phyloP scores from a whole-genome alignment of 192 early-diverging fungal genomes.

The Mortierella antarctica region DNA sequence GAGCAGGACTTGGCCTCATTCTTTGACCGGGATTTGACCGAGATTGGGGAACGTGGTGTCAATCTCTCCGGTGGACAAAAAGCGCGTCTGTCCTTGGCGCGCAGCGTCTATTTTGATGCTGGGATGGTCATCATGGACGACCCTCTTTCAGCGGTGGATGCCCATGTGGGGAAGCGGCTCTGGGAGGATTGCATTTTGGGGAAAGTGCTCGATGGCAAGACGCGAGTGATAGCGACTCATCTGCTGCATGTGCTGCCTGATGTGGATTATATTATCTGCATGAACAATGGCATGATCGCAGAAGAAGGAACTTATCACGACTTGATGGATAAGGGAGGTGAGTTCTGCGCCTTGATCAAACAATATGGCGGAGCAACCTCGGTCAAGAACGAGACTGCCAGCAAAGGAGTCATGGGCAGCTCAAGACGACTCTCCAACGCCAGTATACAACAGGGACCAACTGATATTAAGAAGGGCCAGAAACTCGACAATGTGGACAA shows the following conservation, averaged over 20 bases:
- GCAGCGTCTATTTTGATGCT: slow-evolving; percentile 82
- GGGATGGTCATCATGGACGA: slow-evolving; percentile 85
- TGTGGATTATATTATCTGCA: slow-evolving; percentile 73
- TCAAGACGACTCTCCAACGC: background rate
- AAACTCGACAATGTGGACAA: background rate
- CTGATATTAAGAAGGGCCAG: background rate
- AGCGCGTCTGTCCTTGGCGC: slow-evolving; percentile 84
- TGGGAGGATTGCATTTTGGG: slow-evolving; percentile 43
- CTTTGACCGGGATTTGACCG: slow-evolving; percentile 32
- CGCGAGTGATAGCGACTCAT: slow-evolving; percentile 87
- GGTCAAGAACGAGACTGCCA: slow-evolving; percentile 13
- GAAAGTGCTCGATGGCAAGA: slow-evolving; percentile 62
- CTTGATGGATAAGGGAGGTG: slow-evolving; percentile 65
- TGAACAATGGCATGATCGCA: slow-evolving; percentile 75
- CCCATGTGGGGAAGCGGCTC: slow-evolving; percentile 63
- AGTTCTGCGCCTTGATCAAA: slow-evolving; percentile 63
- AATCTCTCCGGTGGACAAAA: slow-evolving; percentile 91
- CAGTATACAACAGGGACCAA: background rate
- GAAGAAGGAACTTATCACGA: slow-evolving; percentile 73
- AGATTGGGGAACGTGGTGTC: slow-evolving; percentile 83
- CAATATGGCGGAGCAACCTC: background rate
- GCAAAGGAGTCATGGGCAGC: slow-evolving; percentile 20
- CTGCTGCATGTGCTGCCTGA: slow-evolving; percentile 80
- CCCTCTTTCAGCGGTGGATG: slow-evolving; percentile 91
- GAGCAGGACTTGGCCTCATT: slow-evolving; percentile 61